Evolutionary conservation across 257 asterid species (phyloP), one percentile per base, ranked within the genome.

Genomic region (Salvia miltiorrhiza): DNA sequence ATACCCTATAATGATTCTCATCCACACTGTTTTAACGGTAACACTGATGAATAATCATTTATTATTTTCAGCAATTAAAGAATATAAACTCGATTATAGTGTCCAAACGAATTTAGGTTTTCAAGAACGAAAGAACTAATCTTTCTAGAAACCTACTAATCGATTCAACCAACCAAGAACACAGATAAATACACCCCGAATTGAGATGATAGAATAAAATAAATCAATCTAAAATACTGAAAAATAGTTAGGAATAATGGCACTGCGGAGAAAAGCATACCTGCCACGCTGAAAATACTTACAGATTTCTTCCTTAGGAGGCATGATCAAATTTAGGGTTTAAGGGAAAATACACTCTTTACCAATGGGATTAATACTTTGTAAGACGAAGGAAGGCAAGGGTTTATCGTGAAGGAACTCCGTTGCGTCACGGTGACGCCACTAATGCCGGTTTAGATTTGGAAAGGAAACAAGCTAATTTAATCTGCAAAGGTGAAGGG

Each of bases 251-350:
- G 9, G 54, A 56, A 37, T n/a, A 65, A 39, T 10, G 61, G 12
- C 3, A 32, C 0, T 8, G 41, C 14, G n/a, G 4, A 57, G 19
- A 6, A 12, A 40, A 7, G 14, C 35, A 19, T 73, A 90, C 98
- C 93, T 88, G 60, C 97, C 98, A 35, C 93, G 88, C 70, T 73
- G 84, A 76, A 93, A 93, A 82, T 86, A 82, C 72, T 93, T 76
- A 63, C 98, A 88, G 57, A 72, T 77, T 60, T 90, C 95, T 73
- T 74, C 80, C 59, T 73, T 85, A 4, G 92, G 97, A 64, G 93
- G 92, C 98, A 93, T 92, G 57, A 32, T 62, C 70, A 53, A 39
- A 60, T 8, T 43, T 75, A 56, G 78, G 83, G 80, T 78, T 80
- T 61, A 57, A 40, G 53, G 2, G n/a, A n/a, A n/a, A n/a, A n/a